Evolutionary conservation across 2,329 filamentous ascomycete species (phyloP).

Genomic region (Hirsutella rhossiliensis): DNA sequence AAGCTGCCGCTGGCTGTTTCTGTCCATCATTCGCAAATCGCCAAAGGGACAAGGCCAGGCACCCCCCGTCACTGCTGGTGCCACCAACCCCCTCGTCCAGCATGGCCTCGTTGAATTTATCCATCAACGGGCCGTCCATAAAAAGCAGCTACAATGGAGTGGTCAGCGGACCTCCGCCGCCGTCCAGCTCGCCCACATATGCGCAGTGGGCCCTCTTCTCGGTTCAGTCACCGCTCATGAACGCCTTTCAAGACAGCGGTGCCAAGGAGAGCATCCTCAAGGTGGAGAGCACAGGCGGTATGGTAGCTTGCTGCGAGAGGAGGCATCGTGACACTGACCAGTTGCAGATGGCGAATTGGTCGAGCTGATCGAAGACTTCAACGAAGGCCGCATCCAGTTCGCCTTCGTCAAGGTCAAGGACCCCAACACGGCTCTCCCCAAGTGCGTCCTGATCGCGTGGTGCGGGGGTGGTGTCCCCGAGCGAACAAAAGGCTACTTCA

Average conservation of each 20-base stretch:
- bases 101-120: constrained; percentile 75
- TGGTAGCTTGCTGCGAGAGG: constrained; percentile 4
- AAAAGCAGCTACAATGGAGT: constrained; percentile 63
- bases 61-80: neutral
- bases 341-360: constrained; percentile 75
- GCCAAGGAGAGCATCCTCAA: constrained; percentile 91
- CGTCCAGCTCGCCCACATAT: constrained; percentile 62
- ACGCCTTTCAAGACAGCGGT: constrained; percentile 78
- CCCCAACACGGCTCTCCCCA: constrained; percentile 78
- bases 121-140: constrained; percentile 70
- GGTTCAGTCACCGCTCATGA: constrained; percentile 83
- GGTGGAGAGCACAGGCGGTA: constrained; percentile 83
- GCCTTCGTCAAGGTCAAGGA: constrained; percentile 96
- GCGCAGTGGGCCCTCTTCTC: constrained; percentile 91
- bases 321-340: constrained; percentile 8
- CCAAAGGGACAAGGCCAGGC: too few relatives aligned
- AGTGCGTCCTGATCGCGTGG: constrained; percentile 89
- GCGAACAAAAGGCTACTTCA: constrained; percentile 96
- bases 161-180: constrained; percentile 36
- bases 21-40: too few relatives aligned
- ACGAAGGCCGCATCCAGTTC: constrained; percentile 91
- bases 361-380: constrained; percentile 91
- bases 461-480: constrained; percentile 98
- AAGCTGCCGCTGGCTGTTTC: too few relatives aligned
- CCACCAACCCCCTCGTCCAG: constrained; percentile 6